These are phyloP conservation scores for Talaromyces sp. DNA, from an alignment of 2,329 filamentous ascomycete genomes.

Conservation along the genomic window DNA sequence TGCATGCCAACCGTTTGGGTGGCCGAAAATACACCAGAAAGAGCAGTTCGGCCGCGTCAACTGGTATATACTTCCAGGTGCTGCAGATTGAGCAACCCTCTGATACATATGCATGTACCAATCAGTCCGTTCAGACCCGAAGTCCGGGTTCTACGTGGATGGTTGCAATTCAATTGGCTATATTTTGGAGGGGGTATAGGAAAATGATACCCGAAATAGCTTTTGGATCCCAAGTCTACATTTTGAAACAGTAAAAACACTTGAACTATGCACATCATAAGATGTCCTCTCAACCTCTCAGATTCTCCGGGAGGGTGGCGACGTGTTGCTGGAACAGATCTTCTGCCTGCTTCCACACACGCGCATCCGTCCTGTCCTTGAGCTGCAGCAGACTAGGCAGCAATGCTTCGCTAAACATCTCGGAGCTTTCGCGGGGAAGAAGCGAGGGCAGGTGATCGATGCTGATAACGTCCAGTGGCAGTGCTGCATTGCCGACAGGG, in stretches of 20 bases:
- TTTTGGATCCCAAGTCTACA: background rate
- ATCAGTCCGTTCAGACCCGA: background rate
- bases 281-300: constrained; percentile 10
- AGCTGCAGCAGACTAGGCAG: constrained; percentile 73
- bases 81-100: background rate
- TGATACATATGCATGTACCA: background rate
- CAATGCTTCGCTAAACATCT: constrained; percentile 75
- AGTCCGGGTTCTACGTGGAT: background rate
- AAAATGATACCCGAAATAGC: background rate
- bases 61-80: background rate
- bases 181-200: background rate
- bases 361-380: constrained; percentile 65
- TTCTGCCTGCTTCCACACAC: constrained; percentile 81
- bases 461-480: constrained; percentile 72
- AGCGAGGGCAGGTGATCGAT: constrained; percentile 83
- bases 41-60: background rate
- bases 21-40: no score
- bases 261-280: background rate
- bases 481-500: constrained; percentile 47
- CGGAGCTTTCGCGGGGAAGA: constrained; percentile 78
- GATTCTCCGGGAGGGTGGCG: constrained; percentile 54
- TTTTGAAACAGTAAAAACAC: background rate
- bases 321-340: constrained; percentile 82
- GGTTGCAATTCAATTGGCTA: background rate
- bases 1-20: background rate